phyloP scores from a whole-genome alignment of 495 filamentous ascomycete genomes.

The Aspergillus taichungensis region DNA sequence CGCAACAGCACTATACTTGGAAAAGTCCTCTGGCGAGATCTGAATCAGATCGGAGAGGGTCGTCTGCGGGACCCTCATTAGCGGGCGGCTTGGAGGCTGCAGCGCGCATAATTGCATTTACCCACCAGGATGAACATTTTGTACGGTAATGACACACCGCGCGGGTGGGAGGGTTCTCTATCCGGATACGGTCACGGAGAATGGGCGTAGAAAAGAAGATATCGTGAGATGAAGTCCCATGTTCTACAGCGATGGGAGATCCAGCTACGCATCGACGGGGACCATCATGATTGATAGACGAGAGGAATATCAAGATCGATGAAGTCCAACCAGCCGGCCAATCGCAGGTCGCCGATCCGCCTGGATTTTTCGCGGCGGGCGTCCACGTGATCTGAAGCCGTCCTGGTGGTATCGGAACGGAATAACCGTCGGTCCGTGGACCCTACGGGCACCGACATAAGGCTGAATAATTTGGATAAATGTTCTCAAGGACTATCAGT shows the following conservation, averaged over 20 bases:
- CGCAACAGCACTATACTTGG: constrained; percentile 63
- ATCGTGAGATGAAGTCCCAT: no score
- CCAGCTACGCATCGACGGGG: no score
- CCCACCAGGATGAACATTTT: not conserved
- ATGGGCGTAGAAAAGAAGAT: no score
- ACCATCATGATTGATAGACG: constrained; percentile 3
- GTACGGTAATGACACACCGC: not conserved
- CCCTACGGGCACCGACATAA: no score
- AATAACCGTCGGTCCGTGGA: no score
- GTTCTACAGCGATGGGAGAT: no score
- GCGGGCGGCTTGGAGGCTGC: not conserved
- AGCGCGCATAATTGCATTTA: not conserved
- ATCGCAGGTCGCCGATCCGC: constrained; percentile 11
- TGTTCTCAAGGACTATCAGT: no score
- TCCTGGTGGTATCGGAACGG: no score
- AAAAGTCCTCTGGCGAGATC: constrained; percentile 78
- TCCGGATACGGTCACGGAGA: no score
- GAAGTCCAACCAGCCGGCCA: constrained; percentile 8
- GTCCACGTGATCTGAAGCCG: no score
- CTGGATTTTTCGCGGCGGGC: constrained; percentile 9
- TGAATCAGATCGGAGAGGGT: constrained; percentile 85
- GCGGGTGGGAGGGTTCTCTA: no score
- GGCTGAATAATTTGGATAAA: no score
- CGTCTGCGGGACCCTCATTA: constrained; percentile 32
- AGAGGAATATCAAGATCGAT: not conserved